These are phyloP conservation scores for Bruguiera gymnorhiza DNA, from an alignment of 345 rosid species.

Conservation along the genomic window DNA sequence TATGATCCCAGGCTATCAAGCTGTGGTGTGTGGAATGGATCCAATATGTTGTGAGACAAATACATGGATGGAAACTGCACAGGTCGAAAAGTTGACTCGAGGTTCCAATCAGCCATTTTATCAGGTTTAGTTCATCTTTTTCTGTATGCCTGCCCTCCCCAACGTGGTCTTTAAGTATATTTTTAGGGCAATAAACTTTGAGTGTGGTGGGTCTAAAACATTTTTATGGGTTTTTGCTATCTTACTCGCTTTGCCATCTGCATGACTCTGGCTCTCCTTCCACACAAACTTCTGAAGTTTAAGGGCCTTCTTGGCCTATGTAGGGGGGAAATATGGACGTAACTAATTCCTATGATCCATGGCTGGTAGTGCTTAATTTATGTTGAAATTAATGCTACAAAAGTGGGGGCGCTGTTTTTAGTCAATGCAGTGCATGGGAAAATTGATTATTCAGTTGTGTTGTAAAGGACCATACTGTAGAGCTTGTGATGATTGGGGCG, in stretches of 20 bases:
- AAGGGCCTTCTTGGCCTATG: neutral
- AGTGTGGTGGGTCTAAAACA: neutral
- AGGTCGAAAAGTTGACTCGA: conserved; percentile 63
- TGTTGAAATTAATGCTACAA: neutral
- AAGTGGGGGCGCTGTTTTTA: neutral
- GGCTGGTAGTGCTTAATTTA: neutral
- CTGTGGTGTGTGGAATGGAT: conserved; percentile 93
- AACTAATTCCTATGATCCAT: neutral
- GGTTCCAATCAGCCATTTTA: conserved; percentile 90
- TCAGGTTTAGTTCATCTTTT: conserved; percentile 52
- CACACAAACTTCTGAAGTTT: neutral
- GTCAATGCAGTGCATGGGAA: neutral
- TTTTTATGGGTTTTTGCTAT: neutral
- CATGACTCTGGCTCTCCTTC: neutral
- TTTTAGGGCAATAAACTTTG: neutral
- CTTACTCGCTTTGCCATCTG: neutral
- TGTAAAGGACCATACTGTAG: neutral
- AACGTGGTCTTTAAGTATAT: neutral
- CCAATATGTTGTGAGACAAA: conserved; percentile 85
- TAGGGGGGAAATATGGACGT: neutral
- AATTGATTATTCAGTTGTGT: neutral
- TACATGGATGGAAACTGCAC: conserved; percentile 86
- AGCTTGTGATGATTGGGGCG: neutral
- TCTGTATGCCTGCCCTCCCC: neutral
- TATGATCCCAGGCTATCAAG: conserved; percentile 60